Evolutionary conservation across 345 rosid species (phyloP).

Genomic region (Boechera stricta): DNA sequence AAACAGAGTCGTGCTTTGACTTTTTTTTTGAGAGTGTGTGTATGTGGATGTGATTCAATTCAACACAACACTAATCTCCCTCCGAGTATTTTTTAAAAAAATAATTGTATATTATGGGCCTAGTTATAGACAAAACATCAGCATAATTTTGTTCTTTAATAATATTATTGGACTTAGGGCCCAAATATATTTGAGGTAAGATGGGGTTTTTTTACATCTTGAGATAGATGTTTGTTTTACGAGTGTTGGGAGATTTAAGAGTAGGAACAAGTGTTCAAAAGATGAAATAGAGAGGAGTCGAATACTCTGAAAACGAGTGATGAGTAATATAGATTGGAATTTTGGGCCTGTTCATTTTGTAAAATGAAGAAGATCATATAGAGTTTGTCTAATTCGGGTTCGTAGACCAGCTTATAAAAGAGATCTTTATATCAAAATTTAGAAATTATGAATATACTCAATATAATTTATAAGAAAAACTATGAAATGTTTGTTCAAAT

Average conservation of each 20-base stretch:
- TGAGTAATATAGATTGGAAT: not conserved
- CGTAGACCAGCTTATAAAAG: not conserved
- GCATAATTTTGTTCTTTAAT: not conserved
- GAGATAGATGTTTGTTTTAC: not conserved
- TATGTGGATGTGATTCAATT: constrained; percentile 64
- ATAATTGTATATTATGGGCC: constrained; percentile 29
- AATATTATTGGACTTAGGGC: constrained; percentile 6
- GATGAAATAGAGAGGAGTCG: not conserved
- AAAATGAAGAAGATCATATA: not conserved
- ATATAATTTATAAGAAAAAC: not conserved
- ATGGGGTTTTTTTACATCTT: not conserved
- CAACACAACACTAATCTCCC: constrained; percentile 38
- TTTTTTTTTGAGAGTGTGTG: not conserved
- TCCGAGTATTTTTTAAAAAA: not conserved
- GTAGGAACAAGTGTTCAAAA: not conserved
- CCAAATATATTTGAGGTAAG: not conserved
- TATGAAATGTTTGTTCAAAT: not conserved
- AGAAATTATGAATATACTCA: not conserved
- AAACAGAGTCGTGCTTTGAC: constrained; percentile 34
- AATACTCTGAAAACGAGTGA: not conserved
- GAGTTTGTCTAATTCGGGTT: not conserved
- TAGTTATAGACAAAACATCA: not conserved
- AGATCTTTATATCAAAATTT: not conserved
- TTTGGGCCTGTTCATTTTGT: not conserved
- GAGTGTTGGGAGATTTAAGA: not conserved